Evolutionary conservation across 768 basidiomycete species (phyloP).

Genomic region (Mycena rosella): DNA sequence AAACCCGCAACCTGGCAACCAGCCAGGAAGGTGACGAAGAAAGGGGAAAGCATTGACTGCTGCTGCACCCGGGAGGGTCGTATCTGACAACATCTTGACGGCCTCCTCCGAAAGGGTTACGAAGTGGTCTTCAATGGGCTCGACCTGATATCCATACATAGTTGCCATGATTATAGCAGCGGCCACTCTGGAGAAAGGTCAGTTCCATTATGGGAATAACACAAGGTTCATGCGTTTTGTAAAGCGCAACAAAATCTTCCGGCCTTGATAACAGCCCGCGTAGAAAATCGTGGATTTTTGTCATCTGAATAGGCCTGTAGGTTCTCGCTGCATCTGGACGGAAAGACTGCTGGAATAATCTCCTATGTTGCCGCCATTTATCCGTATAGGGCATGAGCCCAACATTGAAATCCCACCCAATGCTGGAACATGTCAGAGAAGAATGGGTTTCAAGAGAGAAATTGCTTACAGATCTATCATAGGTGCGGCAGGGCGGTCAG

Average conservation of each 20-base stretch:
- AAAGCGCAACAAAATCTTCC: conserved; percentile 31
- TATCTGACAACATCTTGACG: conserved; percentile 22
- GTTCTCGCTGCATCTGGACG: conserved; percentile 35
- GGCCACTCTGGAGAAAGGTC: not conserved
- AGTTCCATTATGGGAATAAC: not conserved
- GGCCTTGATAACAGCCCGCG: conserved; percentile 33
- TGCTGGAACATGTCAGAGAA: conserved; percentile 24
- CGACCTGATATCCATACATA: conserved; percentile 46
- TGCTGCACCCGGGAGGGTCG: conserved; percentile 40
- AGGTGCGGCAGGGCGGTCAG: conserved; percentile 34
- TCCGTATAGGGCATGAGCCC: conserved; percentile 46
- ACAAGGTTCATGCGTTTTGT: not conserved
- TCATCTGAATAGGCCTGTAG: conserved; percentile 41
- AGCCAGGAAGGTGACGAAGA: conserved; percentile 51
- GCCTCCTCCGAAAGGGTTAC: conserved; percentile 40
- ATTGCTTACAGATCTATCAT: conserved; percentile 39
- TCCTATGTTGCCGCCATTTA: conserved; percentile 46
- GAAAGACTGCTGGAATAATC: conserved; percentile 46
- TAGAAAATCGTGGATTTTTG: conserved; percentile 41
- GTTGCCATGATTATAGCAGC: conserved; percentile 8
- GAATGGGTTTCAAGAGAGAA: not conserved
- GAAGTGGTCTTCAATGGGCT: conserved; percentile 41
- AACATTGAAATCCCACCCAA: conserved; percentile 50
- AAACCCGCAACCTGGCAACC: conserved; percentile 38
- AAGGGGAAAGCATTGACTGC: conserved; percentile 47